phyloP scores from a whole-genome alignment of 1,284 basidiomycete genomes.

The Microbotryomycetes sp. region DNA sequence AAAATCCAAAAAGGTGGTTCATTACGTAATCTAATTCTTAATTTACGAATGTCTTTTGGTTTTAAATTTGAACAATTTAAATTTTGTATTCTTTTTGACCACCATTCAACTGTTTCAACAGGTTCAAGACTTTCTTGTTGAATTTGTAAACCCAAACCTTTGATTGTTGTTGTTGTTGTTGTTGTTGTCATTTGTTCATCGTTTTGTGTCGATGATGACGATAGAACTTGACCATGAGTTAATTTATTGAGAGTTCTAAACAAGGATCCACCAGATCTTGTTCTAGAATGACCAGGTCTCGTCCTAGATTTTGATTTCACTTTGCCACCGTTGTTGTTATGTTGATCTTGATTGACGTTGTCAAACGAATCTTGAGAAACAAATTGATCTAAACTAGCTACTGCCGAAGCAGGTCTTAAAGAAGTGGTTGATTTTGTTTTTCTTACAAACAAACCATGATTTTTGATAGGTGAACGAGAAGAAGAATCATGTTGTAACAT shows the following conservation, averaged over 20 bases:
- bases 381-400: too few relatives aligned
- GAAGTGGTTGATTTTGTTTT: constrained; percentile 26
- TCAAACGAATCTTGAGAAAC: too few relatives aligned
- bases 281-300: background rate
- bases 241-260: constrained; percentile 14
- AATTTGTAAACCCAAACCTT: background rate
- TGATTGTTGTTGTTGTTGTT: background rate
- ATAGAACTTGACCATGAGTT: background rate
- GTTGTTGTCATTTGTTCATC: background rate
- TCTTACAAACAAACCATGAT: constrained; percentile 16
- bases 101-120: constrained; percentile 3
- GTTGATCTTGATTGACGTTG: too few relatives aligned
- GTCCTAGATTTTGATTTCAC: too few relatives aligned
- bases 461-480: too few relatives aligned
- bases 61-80: constrained; percentile 47
- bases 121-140: background rate
- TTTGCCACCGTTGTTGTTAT: too few relatives aligned
- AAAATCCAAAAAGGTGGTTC: constrained; percentile 90
- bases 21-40: constrained; percentile 63
- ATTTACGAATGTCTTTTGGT: constrained; percentile 61
- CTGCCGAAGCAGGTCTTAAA: background rate
- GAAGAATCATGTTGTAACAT: too few relatives aligned
- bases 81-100: constrained; percentile 12
- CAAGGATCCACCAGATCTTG: background rate
- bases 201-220: background rate